Base-by-base conservation (phyloP, 345 rosid species). In the Eutrema heterophyllum region DNA sequence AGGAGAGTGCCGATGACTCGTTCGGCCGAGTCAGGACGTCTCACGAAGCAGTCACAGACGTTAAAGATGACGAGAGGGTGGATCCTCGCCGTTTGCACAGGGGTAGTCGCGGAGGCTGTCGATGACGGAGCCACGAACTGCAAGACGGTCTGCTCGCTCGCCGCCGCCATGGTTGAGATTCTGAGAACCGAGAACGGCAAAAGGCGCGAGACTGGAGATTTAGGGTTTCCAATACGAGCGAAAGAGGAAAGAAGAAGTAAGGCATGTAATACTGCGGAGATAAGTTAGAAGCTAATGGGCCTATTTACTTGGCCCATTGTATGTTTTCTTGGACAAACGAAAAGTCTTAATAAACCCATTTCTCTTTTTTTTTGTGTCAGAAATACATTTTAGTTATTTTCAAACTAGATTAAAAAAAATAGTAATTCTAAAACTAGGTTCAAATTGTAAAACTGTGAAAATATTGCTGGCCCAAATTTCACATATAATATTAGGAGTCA, bases 1-100 rank as follows among this genome's bases (percentile, higher is more conserved):
- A 92, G 96, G 9, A 95, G 98, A 43, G 99, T 92, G 46, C 99
- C 99, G 24, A 95, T 92, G 15, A 96, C 97, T 64, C 98, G 89
- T 56, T 90, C 96, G 7, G 99, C 94, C 27, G 89, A 89, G 81
- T 92, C 97, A 8, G 96, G 96, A 9, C 99, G 94, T 70, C 98
- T 69, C 16, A 96, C 99, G 72, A 84, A 96, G 86, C 96, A 88
- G 64, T 96, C 98, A 78, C 97, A 90, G 57, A 92, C 85, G 84
- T 90, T 96, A 77, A 96, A 96, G 35, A 96, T 79, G 21, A 96
- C 99, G 59, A 96, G 81, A 4, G 99, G 99, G 33, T 92, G 91
- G 7, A 96, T 87, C 79, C 84, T 89, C 43, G 93, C 96, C 24
- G 90, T 73, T 10, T 84, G 54, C 4, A 83, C 74, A 38, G 79